Evolutionary conservation across 331 rosid species (phyloP).

Genomic region (Spiraea crenata): DNA sequence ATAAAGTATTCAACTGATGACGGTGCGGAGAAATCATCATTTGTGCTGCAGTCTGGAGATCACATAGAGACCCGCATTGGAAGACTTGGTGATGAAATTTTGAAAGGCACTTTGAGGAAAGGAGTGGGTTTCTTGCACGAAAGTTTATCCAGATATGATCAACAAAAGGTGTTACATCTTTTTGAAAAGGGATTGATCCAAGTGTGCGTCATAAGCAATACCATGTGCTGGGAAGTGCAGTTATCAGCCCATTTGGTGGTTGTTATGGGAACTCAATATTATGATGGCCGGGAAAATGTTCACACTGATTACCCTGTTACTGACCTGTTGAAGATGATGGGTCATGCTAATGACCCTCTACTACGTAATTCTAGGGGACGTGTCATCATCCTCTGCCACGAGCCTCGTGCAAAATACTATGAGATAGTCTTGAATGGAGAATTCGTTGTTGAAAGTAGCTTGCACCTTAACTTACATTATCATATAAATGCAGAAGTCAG

Average conservation of each 20-base stretch:
- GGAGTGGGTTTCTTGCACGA: constrained; percentile 97
- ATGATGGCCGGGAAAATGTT: constrained; percentile 89
- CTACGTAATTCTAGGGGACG: constrained; percentile 84
- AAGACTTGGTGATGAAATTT: constrained; percentile 68
- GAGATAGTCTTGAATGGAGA: constrained; percentile 89
- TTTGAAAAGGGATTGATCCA: constrained; percentile 88
- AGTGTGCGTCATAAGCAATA: constrained; percentile 89
- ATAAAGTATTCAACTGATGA: constrained; percentile 74
- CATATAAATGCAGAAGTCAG: constrained; percentile 85
- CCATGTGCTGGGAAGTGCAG: constrained; percentile 92
- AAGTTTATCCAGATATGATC: constrained; percentile 73
- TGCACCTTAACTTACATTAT: constrained; percentile 84
- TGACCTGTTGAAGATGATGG: constrained; percentile 97
- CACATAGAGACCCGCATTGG: constrained; percentile 72
- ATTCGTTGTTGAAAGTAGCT: constrained; percentile 93
- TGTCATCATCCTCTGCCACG: constrained; percentile 95
- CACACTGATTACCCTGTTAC: constrained; percentile 96
- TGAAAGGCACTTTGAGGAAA: constrained; percentile 64
- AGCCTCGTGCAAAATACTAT: constrained; percentile 92
- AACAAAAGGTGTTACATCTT: constrained; percentile 64
- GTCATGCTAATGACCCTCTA: constrained; percentile 96
- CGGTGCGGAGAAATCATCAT: constrained; percentile 57
- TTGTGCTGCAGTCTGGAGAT: constrained; percentile 53
- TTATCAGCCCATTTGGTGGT: constrained; percentile 94
- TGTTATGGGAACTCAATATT: constrained; percentile 96